Conservation (phyloP, 2,329 filamentous ascomycete species). For the Pseudogymnoascus sp. region DNA sequence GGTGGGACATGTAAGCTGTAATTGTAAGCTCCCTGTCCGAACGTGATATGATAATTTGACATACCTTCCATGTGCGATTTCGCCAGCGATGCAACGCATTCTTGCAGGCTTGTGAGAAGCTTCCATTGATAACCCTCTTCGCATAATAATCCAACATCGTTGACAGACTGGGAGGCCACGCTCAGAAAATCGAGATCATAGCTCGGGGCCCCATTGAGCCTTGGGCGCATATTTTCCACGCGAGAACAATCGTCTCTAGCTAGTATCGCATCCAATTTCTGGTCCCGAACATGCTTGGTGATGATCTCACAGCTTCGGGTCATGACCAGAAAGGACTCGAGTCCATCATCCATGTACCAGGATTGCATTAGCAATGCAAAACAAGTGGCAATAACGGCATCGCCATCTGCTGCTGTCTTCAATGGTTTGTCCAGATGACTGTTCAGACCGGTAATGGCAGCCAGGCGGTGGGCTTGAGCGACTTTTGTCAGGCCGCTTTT, state of each 20-base stretch:
- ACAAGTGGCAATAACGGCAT: constrained; percentile 33
- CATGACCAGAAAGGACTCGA: constrained; percentile 54
- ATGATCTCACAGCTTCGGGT: constrained; percentile 49
- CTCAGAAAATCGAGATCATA: background rate
- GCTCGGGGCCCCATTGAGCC: background rate
- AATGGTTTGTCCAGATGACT: constrained; percentile 10
- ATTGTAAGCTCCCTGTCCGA: background rate
- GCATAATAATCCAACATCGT: background rate
- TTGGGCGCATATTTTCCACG: background rate
- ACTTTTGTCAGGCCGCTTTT: constrained; percentile 1
- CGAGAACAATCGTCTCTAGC: background rate
- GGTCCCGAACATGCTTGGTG: constrained; percentile 33
- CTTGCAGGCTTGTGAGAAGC: background rate
- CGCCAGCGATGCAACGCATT: background rate
- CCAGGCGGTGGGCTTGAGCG: constrained; percentile 13
- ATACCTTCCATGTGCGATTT: background rate
- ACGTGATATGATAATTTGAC: background rate
- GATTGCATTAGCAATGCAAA: constrained; percentile 53
- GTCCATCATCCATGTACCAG: constrained; percentile 47
- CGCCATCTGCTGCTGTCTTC: constrained; percentile 9
- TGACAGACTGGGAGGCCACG: background rate
- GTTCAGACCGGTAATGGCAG: constrained; percentile 15
- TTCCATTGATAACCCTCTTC: background rate
- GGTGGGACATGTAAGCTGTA: background rate
- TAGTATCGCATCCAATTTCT: background rate